Evolutionary conservation across 2,329 filamentous ascomycete species (phyloP), one percentile per base, ranked within the genome.

Genomic region (Xylaria sp.): DNA sequence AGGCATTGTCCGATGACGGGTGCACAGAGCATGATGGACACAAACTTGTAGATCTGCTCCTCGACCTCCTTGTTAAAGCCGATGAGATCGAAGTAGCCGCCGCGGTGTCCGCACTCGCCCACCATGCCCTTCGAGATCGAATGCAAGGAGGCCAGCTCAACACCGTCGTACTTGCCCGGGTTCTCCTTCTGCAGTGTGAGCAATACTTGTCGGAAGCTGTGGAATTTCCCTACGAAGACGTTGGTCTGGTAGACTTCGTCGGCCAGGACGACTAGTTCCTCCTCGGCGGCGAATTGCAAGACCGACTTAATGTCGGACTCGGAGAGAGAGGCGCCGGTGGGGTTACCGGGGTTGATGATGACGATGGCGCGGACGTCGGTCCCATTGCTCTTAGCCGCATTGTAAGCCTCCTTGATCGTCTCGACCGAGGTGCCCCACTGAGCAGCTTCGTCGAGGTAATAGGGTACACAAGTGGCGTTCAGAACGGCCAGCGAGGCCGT

Each of bases 171-270:
- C 79, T 90, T 90, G 77, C 90, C 92, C 0, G 91, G 88, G 53
- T 86, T 82, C 78, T 91, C 87, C 80, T 91, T 85, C 81, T 98
- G 95, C 76, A 98, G 84, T 75, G 91, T 86, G 71, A 94, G 89
- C 60, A 99, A 88, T 48, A 91, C 90, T 76, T 92, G 90, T 85
- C 98, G 98, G 91, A 99, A 98, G 77, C 93, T 97, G 83, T 93
- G 90, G 85, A 99, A 99, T 80, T 95, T 87, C 81, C 96, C 96
- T 70, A 92, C 85, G 83, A 99, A 99, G 75, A 99, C 92, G 82
- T 99, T 99, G 78, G 96, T 98, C 84, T 99, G 96, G 88, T 99
- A 99, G 44, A 99, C 96, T 82, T 99, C 96, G 78, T 99, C 96
- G 61, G 96, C 96, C 77, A 99, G 88, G 73, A 98, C 86, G 65